Conservation (phyloP, 306 rosid genomes). For the Datisca glomerata region DNA sequence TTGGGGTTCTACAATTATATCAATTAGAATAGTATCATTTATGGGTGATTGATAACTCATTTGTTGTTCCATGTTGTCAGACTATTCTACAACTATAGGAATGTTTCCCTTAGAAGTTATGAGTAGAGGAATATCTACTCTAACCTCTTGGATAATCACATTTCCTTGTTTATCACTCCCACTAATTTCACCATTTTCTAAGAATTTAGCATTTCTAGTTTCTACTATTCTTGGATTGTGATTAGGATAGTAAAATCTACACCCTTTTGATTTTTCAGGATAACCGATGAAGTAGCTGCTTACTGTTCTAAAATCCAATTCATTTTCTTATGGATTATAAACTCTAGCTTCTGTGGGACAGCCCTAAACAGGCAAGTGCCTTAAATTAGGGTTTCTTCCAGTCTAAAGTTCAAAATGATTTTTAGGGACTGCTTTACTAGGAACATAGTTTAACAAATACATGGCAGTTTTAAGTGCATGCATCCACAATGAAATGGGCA, state of each 20-base stretch:
- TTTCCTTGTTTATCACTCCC: not conserved
- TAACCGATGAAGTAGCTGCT: not conserved
- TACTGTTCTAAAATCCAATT: not conserved
- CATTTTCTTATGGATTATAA: not conserved
- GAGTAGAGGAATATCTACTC: not conserved
- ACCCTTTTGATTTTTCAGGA: not conserved
- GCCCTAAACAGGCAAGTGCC: not conserved
- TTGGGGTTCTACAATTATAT: too few relatives aligned
- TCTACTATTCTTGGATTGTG: not conserved
- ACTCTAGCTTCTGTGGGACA: not conserved
- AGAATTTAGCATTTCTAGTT: not conserved
- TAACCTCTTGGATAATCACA: not conserved
- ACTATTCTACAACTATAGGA: not conserved
- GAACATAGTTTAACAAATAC: not conserved
- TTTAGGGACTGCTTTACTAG: not conserved
- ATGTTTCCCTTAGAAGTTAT: not conserved
- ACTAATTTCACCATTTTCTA: not conserved
- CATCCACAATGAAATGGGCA: not conserved
- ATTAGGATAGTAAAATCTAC: not conserved
- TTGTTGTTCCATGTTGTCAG: not conserved
- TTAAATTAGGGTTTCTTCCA: not conserved
- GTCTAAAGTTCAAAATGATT: not conserved
- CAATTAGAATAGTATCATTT: not conserved
- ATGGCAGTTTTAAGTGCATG: not conserved
- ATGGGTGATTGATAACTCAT: not conserved